These are phyloP conservation scores for Singerocomus inundabilis DNA, from an alignment of 1,284 basidiomycete species.

Conservation along the genomic window DNA sequence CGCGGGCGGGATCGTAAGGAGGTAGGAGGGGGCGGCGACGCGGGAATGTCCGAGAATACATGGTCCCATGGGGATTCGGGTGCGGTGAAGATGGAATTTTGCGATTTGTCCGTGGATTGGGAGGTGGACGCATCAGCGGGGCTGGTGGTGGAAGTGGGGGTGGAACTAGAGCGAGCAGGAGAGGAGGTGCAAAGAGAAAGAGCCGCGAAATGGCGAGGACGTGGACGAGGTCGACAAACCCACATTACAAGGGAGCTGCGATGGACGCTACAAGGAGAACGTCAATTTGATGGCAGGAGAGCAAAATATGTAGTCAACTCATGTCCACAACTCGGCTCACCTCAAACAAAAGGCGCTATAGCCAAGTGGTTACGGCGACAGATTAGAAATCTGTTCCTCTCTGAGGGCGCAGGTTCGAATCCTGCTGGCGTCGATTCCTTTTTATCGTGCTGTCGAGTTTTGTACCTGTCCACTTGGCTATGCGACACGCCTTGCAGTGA, in stretches of 20 bases:
- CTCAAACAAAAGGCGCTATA: slow-evolving; percentile 41
- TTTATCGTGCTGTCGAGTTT: too few relatives aligned
- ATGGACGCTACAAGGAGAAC: too few relatives aligned
- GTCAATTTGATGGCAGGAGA: neutral
- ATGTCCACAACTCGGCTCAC: slow-evolving; percentile 36
- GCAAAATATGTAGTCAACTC: fast-evolving
- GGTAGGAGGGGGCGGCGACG: slow-evolving; percentile 23
- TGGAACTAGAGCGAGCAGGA: neutral
- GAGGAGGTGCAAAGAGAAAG: slow-evolving; percentile 2
- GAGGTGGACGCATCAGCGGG: neutral
- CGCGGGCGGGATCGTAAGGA: slow-evolving; percentile 14
- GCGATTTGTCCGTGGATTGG: neutral
- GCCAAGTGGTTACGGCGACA: slow-evolving; percentile 59
- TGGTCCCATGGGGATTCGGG: slow-evolving; percentile 53
- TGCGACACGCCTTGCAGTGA: too few relatives aligned
- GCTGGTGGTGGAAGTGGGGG: neutral
- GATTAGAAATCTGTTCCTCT: slow-evolving; percentile 39
- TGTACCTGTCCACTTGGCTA: too few relatives aligned
- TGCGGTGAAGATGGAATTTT: slow-evolving; percentile 39
- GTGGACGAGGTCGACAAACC: slow-evolving; percentile 13
- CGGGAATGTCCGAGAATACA: slow-evolving; percentile 46
- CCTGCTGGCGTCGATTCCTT: slow-evolving; percentile 34
- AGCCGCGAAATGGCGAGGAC: slow-evolving; percentile 1
- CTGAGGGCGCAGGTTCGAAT: slow-evolving; percentile 40
- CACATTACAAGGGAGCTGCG: slow-evolving; percentile 17